phyloP scores from a whole-genome alignment of 805 yeast genomes.

The Saccharomycopsis fibuligera region DNA sequence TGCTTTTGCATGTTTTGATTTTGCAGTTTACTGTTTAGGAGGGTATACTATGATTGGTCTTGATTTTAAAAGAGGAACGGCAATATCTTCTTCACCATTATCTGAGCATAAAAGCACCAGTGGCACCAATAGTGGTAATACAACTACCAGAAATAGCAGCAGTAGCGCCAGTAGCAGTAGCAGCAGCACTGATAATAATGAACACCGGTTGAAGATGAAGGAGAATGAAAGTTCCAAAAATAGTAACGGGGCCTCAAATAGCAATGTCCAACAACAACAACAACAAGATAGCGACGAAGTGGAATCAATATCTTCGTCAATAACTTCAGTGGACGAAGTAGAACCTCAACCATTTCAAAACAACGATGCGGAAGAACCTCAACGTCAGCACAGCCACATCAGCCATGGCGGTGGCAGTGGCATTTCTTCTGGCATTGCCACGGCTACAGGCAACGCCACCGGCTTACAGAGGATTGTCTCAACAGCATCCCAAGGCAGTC shows the following conservation, averaged over 20 bases:
- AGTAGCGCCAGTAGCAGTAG: background rate
- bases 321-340: background rate
- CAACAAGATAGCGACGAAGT: background rate
- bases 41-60: conserved; percentile 61
- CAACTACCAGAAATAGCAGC: conserved; percentile 14
- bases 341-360: background rate
- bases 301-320: conserved; percentile 9
- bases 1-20: conserved; percentile 58
- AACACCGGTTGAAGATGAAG: background rate
- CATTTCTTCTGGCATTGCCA: background rate
- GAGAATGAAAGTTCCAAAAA: background rate
- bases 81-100: conserved; percentile 22
- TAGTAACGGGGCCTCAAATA: background rate
- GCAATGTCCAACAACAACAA: background rate
- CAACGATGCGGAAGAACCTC: background rate
- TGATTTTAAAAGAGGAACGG: conserved; percentile 44
- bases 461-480: background rate
- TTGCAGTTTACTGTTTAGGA: conserved; percentile 70
- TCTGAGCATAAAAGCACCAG: background rate
- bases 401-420: background rate
- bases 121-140: conserved; percentile 18
- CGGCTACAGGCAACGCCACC: background rate
- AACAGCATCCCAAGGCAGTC: background rate
- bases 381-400: no score
- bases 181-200: background rate